Conservation (phyloP, 1,139 yeast species). For the Arxiozyma telluris region DNA sequence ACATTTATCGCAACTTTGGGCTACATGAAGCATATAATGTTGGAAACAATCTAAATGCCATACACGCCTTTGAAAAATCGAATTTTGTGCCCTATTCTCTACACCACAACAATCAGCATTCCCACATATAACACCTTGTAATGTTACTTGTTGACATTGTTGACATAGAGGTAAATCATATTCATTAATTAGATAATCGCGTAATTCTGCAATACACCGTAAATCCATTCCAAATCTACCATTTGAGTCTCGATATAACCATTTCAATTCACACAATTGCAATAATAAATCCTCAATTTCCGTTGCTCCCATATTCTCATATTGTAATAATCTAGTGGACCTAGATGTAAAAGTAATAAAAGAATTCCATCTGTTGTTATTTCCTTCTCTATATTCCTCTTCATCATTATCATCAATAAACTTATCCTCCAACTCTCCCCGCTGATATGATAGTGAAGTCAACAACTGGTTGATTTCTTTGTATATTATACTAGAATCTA, state of each 20-base stretch:
- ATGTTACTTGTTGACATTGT: slow-evolving; percentile 17
- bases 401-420: slow-evolving; percentile 1
- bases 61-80: not conserved
- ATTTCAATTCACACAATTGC: slow-evolving; percentile 20
- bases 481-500: not conserved
- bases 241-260: slow-evolving; percentile 21
- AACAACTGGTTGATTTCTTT: not conserved
- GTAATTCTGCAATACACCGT: slow-evolving; percentile 20
- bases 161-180: slow-evolving; percentile 16
- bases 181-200: slow-evolving; percentile 16
- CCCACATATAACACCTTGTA: slow-evolving; percentile 23
- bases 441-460: not conserved
- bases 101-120: slow-evolving; percentile 2
- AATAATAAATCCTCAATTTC: slow-evolving; percentile 18
- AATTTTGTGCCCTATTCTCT: not conserved
- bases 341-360: slow-evolving; percentile 16
- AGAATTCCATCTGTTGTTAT: slow-evolving; percentile 8
- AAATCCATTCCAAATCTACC: slow-evolving; percentile 25
- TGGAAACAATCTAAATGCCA: slow-evolving; percentile 30
- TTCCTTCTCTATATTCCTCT: not conserved
- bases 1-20: slow-evolving; percentile 17
- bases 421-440: not conserved
- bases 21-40: slow-evolving; percentile 23
- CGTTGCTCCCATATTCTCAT: slow-evolving; percentile 14
- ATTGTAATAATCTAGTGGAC: slow-evolving; percentile 16